phyloP scores from a whole-genome alignment of 2,329 filamentous ascomycete species.

The Dryadomyces quercivorus region DNA sequence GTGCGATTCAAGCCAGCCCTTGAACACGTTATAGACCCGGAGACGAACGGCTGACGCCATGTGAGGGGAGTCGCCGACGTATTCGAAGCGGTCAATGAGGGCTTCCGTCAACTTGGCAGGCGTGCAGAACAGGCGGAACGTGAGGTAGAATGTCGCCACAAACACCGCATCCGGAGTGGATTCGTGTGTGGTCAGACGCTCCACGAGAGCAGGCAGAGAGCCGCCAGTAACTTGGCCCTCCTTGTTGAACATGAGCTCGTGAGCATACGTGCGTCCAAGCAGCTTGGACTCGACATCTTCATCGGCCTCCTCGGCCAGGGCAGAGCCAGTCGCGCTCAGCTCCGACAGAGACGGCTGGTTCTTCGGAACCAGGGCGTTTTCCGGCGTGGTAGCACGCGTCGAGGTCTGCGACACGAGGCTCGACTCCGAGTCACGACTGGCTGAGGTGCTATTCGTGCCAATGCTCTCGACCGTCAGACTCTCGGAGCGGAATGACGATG shows the following conservation, averaged over 20 bases:
- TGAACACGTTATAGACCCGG: constrained; percentile 91
- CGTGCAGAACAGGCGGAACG: constrained; percentile 84
- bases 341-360: constrained; percentile 54
- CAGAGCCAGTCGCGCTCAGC: constrained; percentile 50
- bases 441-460: constrained; percentile 66
- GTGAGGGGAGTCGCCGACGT: constrained; percentile 66
- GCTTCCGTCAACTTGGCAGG: constrained; percentile 67
- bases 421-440: constrained; percentile 69
- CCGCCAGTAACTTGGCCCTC: constrained; percentile 92
- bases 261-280: constrained; percentile 83
- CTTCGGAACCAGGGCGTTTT: constrained; percentile 42
- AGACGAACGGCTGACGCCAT: constrained; percentile 73
- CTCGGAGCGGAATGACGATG: constrained; percentile 45
- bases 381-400: constrained; percentile 79
- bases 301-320: constrained; percentile 52
- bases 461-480: constrained; percentile 65
- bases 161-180: constrained; percentile 86
- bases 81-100: constrained; percentile 86
- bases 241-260: constrained; percentile 87
- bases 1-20: constrained; percentile 93
- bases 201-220: constrained; percentile 80
- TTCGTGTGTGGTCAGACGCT: constrained; percentile 85
- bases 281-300: constrained; percentile 72
- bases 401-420: constrained; percentile 73
- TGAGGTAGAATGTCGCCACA: constrained; percentile 90